phyloP scores from a whole-genome alignment of 768 basidiomycete genomes.

The Tremella mesenterica region DNA sequence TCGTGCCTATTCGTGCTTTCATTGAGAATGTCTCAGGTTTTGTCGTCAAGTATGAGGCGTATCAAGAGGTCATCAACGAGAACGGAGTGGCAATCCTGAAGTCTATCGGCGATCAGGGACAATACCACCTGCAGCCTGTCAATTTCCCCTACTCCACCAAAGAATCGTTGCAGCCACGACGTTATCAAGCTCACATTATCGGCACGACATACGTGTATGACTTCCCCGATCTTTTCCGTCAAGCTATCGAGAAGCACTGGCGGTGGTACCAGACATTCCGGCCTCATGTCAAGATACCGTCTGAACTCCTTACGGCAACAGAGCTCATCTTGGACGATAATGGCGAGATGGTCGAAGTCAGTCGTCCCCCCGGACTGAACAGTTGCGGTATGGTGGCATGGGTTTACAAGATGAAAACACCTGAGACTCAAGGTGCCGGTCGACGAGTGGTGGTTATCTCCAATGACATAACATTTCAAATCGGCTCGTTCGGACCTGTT shows the following conservation, averaged over 20 bases:
- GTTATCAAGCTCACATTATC: constrained; percentile 95
- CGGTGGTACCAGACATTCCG: constrained; percentile 53
- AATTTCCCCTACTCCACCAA: constrained; percentile 90
- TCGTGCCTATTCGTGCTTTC: constrained; percentile 90
- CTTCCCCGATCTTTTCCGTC: constrained; percentile 98
- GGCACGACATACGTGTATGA: constrained; percentile 99
- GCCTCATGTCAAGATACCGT: constrained; percentile 63
- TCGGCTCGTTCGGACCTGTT: constrained; percentile 90
- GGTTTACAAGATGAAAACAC: constrained; percentile 85
- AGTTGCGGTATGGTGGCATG: constrained; percentile 96
- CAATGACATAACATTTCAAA: constrained; percentile 98
- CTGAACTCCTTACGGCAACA: constrained; percentile 67
- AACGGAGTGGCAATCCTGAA: constrained; percentile 91
- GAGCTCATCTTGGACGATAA: constrained; percentile 93
- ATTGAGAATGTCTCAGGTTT: constrained; percentile 99
- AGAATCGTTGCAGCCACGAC: constrained; percentile 94
- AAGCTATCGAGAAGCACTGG: constrained; percentile 92
- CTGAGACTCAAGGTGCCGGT: constrained; percentile 74
- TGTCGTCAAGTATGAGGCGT: constrained; percentile 95
- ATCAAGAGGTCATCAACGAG: constrained; percentile 95
- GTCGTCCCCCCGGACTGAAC: constrained; percentile 87
- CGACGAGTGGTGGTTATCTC: constrained; percentile 82
- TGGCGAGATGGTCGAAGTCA: constrained; percentile 80
- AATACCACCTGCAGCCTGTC: constrained; percentile 90
- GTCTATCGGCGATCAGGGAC: constrained; percentile 96